Percentiles rank a stretch among this genome's conserved stretches.
Evolutionary conservation across 345 rosid species (phyloP).

Genomic region (Citrus unshiu): DNA sequence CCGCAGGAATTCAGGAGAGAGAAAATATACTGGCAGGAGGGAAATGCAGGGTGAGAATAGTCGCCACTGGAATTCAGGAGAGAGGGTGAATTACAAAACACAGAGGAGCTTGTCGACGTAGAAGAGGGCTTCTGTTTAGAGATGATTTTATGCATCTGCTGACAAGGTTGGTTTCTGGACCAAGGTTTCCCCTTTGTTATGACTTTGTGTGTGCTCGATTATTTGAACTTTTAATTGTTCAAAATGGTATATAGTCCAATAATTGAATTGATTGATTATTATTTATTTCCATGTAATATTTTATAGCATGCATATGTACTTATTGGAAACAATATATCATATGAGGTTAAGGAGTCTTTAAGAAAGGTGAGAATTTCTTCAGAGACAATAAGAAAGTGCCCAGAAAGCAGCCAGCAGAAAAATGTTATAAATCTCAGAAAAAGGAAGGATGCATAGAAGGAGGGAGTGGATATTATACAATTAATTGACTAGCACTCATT

Average conservation of each 20-base stretch:
- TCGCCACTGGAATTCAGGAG: background rate
- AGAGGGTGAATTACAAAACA: background rate
- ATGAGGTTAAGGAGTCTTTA: background rate
- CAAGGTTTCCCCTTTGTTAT: background rate
- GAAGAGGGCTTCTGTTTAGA: background rate
- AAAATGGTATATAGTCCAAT: background rate
- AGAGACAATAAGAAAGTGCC: background rate
- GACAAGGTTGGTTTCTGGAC: slow-evolving; percentile 3
- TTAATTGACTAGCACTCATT: background rate
- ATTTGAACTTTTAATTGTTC: background rate
- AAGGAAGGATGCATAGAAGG: no score
- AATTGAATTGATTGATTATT: background rate
- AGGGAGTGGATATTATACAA: background rate
- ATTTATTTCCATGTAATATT: no score
- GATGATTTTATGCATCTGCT: background rate
- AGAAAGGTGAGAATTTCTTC: background rate
- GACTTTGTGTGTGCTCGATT: background rate
- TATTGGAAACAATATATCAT: background rate
- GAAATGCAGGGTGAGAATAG: background rate
- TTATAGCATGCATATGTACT: background rate
- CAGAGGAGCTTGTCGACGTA: background rate
- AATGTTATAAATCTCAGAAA: background rate
- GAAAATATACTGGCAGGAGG: background rate
- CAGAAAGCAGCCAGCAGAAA: background rate
- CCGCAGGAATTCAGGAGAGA: background rate